Conservation (phyloP, 75 land plant genomes). For the Pinus albicaulis region DNA sequence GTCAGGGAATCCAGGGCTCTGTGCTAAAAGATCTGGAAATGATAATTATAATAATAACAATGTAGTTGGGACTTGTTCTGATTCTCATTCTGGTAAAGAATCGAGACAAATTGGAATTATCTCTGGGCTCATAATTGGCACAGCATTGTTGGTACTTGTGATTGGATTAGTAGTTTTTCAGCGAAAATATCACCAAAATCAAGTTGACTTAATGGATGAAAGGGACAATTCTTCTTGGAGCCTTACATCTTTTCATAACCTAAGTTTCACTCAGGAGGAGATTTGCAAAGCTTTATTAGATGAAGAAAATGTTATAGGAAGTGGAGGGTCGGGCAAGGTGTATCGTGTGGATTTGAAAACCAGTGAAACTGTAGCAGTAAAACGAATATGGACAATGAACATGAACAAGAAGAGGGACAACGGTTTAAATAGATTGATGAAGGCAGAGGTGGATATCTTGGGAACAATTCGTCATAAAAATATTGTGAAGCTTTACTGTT, state of each 20-base stretch:
- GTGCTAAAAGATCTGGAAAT: slow-evolving; percentile 12
- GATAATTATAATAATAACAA: neutral
- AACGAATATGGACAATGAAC: slow-evolving; percentile 58
- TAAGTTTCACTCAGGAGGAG: slow-evolving; percentile 56
- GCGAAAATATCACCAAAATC: too few species aligned
- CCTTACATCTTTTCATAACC: slow-evolving; percentile 55
- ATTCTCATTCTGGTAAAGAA: neutral
- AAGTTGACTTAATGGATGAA: neutral
- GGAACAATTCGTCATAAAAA: slow-evolving; percentile 86
- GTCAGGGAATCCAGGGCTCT: slow-evolving; percentile 58
- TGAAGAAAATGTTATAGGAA: slow-evolving; percentile 77
- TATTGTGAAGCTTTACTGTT: slow-evolving; percentile 89
- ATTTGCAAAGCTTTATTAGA: slow-evolving; percentile 41
- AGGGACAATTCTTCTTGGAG: slow-evolving; percentile 23
- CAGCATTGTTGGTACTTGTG: neutral
- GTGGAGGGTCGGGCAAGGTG: slow-evolving; percentile 84
- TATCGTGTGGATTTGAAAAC: slow-evolving; percentile 59
- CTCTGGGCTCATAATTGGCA: slow-evolving; percentile 2
- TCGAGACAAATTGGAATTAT: slow-evolving; percentile 18
- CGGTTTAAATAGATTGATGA: slow-evolving; percentile 14
- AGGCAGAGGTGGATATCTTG: slow-evolving; percentile 78
- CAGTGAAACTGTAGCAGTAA: slow-evolving; percentile 72
- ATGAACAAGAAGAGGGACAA: neutral
- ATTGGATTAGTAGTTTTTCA: neutral
- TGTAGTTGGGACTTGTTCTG: neutral